Evolutionary conservation across 2,329 filamentous ascomycete genomes (phyloP).

Genomic region (Thielaviopsis cerberus): DNA sequence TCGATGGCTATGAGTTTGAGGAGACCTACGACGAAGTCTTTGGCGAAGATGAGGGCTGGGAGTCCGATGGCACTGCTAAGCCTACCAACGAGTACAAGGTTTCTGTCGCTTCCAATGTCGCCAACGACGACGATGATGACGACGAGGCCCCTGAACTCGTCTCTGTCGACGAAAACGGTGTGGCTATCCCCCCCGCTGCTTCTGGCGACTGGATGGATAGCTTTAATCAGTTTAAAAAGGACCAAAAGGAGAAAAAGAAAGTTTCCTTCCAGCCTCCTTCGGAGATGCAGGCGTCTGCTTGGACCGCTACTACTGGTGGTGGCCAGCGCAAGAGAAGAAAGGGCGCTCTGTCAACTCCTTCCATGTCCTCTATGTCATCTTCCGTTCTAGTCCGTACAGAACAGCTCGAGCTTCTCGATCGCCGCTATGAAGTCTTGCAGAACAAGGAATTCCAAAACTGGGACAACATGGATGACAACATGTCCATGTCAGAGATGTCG

Average conservation of each 20-base stretch:
- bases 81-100: slow-evolving; percentile 40
- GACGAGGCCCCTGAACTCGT: slow-evolving; percentile 32
- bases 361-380: slow-evolving; percentile 79
- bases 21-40: slow-evolving; percentile 34
- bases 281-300: slow-evolving; percentile 49
- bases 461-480: slow-evolving; percentile 23
- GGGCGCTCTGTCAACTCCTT: slow-evolving; percentile 74
- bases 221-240: slow-evolving; percentile 87
- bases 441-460: slow-evolving; percentile 41
- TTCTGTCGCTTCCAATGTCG: background rate
- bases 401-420: slow-evolving; percentile 66
- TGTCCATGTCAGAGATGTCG: slow-evolving; percentile 37
- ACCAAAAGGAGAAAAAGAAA: slow-evolving; percentile 33
- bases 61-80: slow-evolving; percentile 81
- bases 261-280: slow-evolving; percentile 31
- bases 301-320: slow-evolving; percentile 60
- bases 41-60: slow-evolving; percentile 65
- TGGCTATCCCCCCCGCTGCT: slow-evolving; percentile 27
- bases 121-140: slow-evolving; percentile 4
- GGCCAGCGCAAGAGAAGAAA: slow-evolving; percentile 86
- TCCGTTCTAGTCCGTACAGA: slow-evolving; percentile 77
- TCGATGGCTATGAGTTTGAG: slow-evolving; percentile 67
- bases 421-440: slow-evolving; percentile 79
- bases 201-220: slow-evolving; percentile 78
- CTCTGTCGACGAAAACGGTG: slow-evolving; percentile 24